Evolutionary conservation across 495 filamentous ascomycete genomes (phyloP), one percentile per base, ranked within the genome.

Genomic region (Entonaema liquescens): DNA sequence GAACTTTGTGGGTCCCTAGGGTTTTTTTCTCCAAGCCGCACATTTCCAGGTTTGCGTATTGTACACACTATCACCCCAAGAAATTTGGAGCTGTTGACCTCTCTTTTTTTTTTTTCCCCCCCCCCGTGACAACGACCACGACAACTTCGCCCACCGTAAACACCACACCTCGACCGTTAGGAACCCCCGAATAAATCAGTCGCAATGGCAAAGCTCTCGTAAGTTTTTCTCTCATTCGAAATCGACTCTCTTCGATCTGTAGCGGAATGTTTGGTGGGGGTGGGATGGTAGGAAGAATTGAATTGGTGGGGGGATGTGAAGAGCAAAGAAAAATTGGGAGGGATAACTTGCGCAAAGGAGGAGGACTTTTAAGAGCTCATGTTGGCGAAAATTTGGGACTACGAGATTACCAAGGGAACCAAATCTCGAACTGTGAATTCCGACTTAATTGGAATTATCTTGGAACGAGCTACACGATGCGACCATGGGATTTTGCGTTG

Each of bases 151-250:
- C 60, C 31, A 60, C 33, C 40, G 60, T 42, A n/a, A 65, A 13
- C 61, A 73, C 35, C 38, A 65, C 56, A 56, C 50, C 35, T 47
- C 55, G 56, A 65, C 23, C 56, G 40, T 62, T 57, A 60, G 15
- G 26, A 56, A 56, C 26, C 40, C 72, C 75, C 66, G 63, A 79
- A 76, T 57, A 71, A 77, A 59, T 75, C 73, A 68, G 60, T 78
- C 78, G 78, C 77, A 84, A 85, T 85, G 83, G 82, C 83, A 77
- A 84, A 84, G 76, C 40, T 78, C 21, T 83, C 82, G 83, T 85
- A 76, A 83, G 82, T 84, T 15, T 42, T 38, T 70, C 40, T 62
- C 8, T 60, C 8, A n/a, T 61, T 65, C 60, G 60, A 70, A 65
- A 44, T 36, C 59, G 52, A 38, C 60, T 21, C 42, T 33, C 52